A percentile compares a stretch with the other conserved stretches of the same genome.
These are phyloP conservation scores for Pythium pyrilobum DNA, from an alignment of 352 stramenopile species.

Conservation along the genomic window DNA sequence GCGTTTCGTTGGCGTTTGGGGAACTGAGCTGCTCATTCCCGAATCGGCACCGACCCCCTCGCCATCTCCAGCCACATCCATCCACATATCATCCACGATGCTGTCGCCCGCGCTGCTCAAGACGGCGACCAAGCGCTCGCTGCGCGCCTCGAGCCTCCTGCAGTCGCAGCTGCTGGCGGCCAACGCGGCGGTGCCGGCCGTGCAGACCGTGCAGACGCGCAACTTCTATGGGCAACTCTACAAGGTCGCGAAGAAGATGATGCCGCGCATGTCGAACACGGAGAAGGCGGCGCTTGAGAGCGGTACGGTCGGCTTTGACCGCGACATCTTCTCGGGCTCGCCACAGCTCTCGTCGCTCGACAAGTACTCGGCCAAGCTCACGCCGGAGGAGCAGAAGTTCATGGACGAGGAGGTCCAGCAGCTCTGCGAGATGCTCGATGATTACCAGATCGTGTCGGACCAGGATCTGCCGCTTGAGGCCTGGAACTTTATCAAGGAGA, in stretches of 20 bases:
- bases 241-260: slow-evolving; percentile 92
- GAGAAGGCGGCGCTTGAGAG: slow-evolving; percentile 94
- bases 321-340: slow-evolving; percentile 95
- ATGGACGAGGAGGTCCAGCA: slow-evolving; percentile 95
- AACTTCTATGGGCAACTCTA: slow-evolving; percentile 90
- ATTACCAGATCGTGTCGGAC: slow-evolving; percentile 90
- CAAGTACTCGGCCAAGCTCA: slow-evolving; percentile 93
- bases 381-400: slow-evolving; percentile 91
- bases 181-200: slow-evolving; percentile 32
- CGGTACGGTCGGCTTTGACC: slow-evolving; percentile 96
- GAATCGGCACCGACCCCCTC: slow-evolving; percentile 11
- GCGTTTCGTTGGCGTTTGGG: not conserved
- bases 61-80: not conserved
- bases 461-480: slow-evolving; percentile 91
- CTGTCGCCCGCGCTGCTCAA: slow-evolving; percentile 36
- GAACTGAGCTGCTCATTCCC: slow-evolving; percentile 3
- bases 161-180: slow-evolving; percentile 5
- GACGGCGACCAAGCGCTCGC: slow-evolving; percentile 34
- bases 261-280: slow-evolving; percentile 94
- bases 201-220: slow-evolving; percentile 59
- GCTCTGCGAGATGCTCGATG: slow-evolving; percentile 95
- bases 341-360: slow-evolving; percentile 91
- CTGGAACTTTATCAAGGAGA: slow-evolving; percentile 96
- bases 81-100: slow-evolving; percentile 11
- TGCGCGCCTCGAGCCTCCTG: slow-evolving; percentile 8